Percentiles rank a stretch among this genome's conserved stretches.
phyloP scores from a whole-genome alignment of 257 asterid species.

The Salvia hispanica region DNA sequence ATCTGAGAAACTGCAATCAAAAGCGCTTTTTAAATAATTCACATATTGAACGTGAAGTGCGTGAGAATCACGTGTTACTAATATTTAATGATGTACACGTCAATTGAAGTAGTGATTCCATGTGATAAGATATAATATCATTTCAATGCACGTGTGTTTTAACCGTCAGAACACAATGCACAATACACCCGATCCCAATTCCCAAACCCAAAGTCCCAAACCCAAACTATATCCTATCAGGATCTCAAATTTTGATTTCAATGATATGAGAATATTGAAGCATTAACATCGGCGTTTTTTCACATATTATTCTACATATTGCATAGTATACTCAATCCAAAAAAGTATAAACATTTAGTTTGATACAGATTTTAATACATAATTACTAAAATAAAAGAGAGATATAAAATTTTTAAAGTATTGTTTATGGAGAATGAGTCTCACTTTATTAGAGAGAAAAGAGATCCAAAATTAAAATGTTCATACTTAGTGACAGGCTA shows the following conservation, averaged over 20 bases:
- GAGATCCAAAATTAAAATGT: too few relatives aligned
- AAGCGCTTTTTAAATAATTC: background rate
- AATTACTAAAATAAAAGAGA: too few relatives aligned
- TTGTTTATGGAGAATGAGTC: too few relatives aligned
- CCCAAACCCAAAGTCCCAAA: background rate
- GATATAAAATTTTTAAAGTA: too few relatives aligned
- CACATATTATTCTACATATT: background rate
- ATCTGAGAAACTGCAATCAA: background rate
- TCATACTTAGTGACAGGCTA: too few relatives aligned
- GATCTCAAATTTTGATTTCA: background rate
- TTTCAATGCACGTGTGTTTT: background rate
- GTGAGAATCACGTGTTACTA: conserved; percentile 14
- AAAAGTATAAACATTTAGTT: too few relatives aligned
- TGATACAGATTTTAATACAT: too few relatives aligned
- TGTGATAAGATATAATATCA: conserved; percentile 11
- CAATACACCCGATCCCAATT: too few relatives aligned
- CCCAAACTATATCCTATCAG: background rate
- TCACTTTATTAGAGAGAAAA: too few relatives aligned
- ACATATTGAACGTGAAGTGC: conserved; percentile 1
- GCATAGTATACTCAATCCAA: too few relatives aligned
- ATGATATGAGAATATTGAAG: background rate
- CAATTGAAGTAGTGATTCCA: background rate
- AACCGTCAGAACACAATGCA: background rate
- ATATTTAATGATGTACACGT: background rate
- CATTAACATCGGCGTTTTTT: background rate